Conservation (phyloP, 2,329 filamentous ascomycete genomes). For the Taxawa tesnikishii region DNA sequence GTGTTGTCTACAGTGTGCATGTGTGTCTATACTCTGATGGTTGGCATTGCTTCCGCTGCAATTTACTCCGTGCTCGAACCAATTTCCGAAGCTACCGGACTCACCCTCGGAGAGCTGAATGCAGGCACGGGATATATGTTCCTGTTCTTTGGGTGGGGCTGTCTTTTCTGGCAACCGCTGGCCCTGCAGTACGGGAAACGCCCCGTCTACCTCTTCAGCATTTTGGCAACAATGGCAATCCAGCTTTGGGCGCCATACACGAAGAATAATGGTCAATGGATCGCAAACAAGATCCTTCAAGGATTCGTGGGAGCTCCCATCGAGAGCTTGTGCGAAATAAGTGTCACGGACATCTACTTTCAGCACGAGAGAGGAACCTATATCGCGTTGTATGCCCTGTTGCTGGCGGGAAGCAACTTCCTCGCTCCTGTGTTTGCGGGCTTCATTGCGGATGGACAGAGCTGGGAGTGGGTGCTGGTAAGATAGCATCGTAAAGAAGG, state of each 20-base stretch:
- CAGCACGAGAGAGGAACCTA: constrained; percentile 18
- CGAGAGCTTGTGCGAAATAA: constrained; percentile 32
- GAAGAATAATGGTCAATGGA: constrained; percentile 33
- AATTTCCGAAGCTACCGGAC: constrained; percentile 33
- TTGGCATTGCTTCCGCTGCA: constrained; percentile 35
- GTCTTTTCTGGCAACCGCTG: constrained; percentile 40
- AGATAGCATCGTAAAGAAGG: not conserved
- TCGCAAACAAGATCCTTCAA: constrained; percentile 32
- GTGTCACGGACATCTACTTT: constrained; percentile 16
- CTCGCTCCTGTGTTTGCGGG: constrained; percentile 36
- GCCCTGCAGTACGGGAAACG: constrained; percentile 41
- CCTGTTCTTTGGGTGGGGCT: constrained; percentile 38
- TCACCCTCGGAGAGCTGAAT: constrained; percentile 33
- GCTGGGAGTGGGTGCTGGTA: constrained; percentile 38
- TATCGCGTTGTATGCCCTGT: constrained; percentile 17
- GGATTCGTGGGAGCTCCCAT: constrained; percentile 37
- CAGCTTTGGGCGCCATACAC: constrained; percentile 33
- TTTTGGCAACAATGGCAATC: constrained; percentile 25
- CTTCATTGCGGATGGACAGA: constrained; percentile 35
- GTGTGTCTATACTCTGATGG: constrained; percentile 36
- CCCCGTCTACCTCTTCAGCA: constrained; percentile 33
- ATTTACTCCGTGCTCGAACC: constrained; percentile 39
- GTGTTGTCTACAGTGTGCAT: constrained; percentile 28
- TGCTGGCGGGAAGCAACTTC: constrained; percentile 32
- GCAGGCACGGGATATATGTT: constrained; percentile 42